Percentiles rank a stretch among this genome's conserved stretches.
Evolutionary conservation across 495 filamentous ascomycete species (phyloP).

Genomic region (Penicillium lagena): DNA sequence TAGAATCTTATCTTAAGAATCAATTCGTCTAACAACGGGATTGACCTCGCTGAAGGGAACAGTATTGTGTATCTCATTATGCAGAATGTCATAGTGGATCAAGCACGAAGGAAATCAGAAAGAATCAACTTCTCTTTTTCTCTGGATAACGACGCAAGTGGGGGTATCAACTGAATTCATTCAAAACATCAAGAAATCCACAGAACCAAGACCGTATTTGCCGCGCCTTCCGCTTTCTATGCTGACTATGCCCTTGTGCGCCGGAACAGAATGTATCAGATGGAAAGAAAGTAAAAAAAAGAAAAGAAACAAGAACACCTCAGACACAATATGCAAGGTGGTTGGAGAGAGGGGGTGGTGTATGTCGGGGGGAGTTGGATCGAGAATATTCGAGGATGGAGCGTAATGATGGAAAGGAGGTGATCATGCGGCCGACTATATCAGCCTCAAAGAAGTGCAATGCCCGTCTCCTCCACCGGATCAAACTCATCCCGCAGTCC

Average conservation of each 20-base stretch:
- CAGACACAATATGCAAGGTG: too few species aligned
- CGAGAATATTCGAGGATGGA: not conserved
- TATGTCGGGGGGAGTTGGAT: not conserved
- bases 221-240: conserved; percentile 3
- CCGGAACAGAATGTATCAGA: conserved; percentile 6
- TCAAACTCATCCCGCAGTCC: conserved; percentile 49
- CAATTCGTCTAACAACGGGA: too few species aligned
- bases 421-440: not conserved
- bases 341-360: not conserved
- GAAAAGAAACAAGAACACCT: too few species aligned
- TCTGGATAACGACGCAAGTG: not conserved
- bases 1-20: too few species aligned
- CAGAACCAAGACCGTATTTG: not conserved
- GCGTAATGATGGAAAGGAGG: not conserved
- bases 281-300: not conserved
- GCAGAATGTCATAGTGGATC: too few species aligned
- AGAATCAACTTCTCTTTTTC: not conserved
- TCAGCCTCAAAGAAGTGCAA: conserved; percentile 16
- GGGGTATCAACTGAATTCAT: conserved; percentile 25
- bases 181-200: conserved; percentile 8
- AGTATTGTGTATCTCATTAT: too few species aligned
- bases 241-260: conserved; percentile 9
- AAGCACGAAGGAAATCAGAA: not conserved
- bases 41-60: too few species aligned
- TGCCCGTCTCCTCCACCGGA: conserved; percentile 14